These are phyloP conservation scores for Russula foetens DNA, from an alignment of 768 basidiomycete genomes.

Conservation along the genomic window DNA sequence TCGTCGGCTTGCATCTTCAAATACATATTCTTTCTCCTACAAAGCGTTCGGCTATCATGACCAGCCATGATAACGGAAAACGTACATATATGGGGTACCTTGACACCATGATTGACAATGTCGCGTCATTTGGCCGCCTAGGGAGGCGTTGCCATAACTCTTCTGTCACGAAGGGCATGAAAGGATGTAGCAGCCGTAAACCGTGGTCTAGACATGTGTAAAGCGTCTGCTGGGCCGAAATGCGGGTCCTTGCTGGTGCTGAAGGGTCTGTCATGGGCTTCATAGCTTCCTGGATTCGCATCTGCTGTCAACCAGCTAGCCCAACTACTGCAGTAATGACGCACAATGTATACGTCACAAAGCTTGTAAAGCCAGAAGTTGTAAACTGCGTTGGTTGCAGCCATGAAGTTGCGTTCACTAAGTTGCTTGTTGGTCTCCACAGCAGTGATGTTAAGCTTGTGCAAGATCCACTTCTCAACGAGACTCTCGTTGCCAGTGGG, in stretches of 20 bases:
- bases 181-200: conserved; percentile 85
- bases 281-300: conserved; percentile 79
- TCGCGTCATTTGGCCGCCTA: conserved; percentile 69
- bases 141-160: conserved; percentile 97
- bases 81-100: conserved; percentile 74
- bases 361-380: conserved; percentile 98
- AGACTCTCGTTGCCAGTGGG: conserved; percentile 85
- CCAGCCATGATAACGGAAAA: conserved; percentile 15
- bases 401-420: conserved; percentile 84
- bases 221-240: conserved; percentile 90
- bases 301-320: background rate
- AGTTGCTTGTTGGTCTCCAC: conserved; percentile 68
- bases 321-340: conserved; percentile 24
- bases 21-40: conserved; percentile 47
- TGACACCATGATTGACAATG: conserved; percentile 85
- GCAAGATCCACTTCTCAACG: conserved; percentile 91
- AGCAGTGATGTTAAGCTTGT: conserved; percentile 83
- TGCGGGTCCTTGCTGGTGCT: conserved; percentile 49
- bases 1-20: conserved; percentile 65
- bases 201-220: conserved; percentile 93
- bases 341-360: conserved; percentile 97
- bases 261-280: conserved; percentile 92
- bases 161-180: conserved; percentile 99
- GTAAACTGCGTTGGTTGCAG: conserved; percentile 74
- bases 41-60: background rate